phyloP scores from a whole-genome alignment of 2,329 filamentous ascomycete species.

The Ascocoryne sarcoides region DNA sequence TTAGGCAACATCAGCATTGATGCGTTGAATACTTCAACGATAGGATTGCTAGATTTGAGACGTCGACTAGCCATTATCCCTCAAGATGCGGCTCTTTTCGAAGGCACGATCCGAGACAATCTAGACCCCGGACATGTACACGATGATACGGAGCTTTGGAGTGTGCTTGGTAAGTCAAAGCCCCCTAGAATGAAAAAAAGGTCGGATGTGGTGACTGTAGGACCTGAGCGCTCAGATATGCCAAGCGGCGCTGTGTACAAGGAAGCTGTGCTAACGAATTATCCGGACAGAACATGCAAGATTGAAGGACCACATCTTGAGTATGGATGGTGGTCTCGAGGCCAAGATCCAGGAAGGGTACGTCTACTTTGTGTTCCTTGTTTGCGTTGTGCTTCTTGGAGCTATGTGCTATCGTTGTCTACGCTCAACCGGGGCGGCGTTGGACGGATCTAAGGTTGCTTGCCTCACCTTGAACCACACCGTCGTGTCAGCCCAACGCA shows the following conservation, averaged over 20 bases:
- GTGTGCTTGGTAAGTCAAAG: slow-evolving; percentile 65
- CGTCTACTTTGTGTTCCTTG: slow-evolving; percentile 31
- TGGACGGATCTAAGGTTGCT: neutral
- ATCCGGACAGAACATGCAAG: slow-evolving; percentile 70
- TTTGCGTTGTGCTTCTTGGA: slow-evolving; percentile 4
- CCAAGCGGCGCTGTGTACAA: slow-evolving; percentile 20
- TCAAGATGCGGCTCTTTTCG: slow-evolving; percentile 92
- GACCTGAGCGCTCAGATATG: slow-evolving; percentile 20
- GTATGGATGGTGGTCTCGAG: slow-evolving; percentile 84
- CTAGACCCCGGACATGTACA: slow-evolving; percentile 90
- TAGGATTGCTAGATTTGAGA: slow-evolving; percentile 82
- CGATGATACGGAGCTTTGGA: slow-evolving; percentile 96
- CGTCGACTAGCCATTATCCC: slow-evolving; percentile 92
- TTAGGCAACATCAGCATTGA: slow-evolving; percentile 85
- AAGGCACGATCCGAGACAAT: slow-evolving; percentile 88
- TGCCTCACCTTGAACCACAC: slow-evolving; percentile 7
- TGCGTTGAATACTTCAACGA: slow-evolving; percentile 76
- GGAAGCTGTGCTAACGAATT: slow-evolving; percentile 30
- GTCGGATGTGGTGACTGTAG: slow-evolving; percentile 14
- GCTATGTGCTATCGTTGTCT: too few species aligned
- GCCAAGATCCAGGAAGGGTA: slow-evolving; percentile 90
- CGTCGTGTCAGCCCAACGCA: neutral
- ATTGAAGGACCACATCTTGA: slow-evolving; percentile 78
- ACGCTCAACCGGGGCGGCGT: too few species aligned
- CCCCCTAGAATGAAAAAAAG: neutral